Base-by-base conservation (phyloP, 2,329 filamentous ascomycete genomes). In the Leptosphaerulina australis region DNA sequence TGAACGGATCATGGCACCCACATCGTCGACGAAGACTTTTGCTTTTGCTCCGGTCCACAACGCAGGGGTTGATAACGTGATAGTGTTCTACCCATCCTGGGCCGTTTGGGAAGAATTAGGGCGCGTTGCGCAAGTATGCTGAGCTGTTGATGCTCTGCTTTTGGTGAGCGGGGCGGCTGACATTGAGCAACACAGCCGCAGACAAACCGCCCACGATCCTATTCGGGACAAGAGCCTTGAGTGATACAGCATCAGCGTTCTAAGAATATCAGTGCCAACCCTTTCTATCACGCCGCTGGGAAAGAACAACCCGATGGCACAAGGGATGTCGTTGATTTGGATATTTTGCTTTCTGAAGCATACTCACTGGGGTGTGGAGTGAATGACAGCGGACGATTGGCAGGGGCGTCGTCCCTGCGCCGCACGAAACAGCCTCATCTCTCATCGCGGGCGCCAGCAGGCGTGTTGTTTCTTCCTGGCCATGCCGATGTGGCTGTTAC, bases 111-210 rank as follows among this genome's bases (percentile, higher is more conserved):
- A 44, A 49, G 43, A 43, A 55, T 55, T 53, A 57, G 55, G 58
- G 59, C 47, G 51, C 38, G 43, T 50, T 50, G 24, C 17, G 40
- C 43, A 30, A 51, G 39, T 44, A 50, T 30, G 56, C 39, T 53
- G 53, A 41, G 29, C 43, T 31, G 55, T 47, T 60, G 56, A 64
- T 59, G 58, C 30, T 50, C 63, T 60, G 51, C 44, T 61, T 64
- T 41, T 53, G 60, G 62, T 26, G 39, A 36, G 48, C 50, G 51
- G 57, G 53, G 59, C 60, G 60, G 64, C 62, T 68, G 62, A 64
- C 53, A 47, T 48, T 53, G 53, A 45, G 53, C 60, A 63, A 63
- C 69, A 71, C 69, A 70, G 68, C 69, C 69, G 65, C 68, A 64
- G 36, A 38, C 55, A 58, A 64, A 54, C 57, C 58, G 61, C 64